A percentile compares a stretch with the other conserved stretches of the same genome.
These are phyloP conservation scores for Clavulina sp. DNA, from an alignment of 768 basidiomycete species.

Conservation along the genomic window DNA sequence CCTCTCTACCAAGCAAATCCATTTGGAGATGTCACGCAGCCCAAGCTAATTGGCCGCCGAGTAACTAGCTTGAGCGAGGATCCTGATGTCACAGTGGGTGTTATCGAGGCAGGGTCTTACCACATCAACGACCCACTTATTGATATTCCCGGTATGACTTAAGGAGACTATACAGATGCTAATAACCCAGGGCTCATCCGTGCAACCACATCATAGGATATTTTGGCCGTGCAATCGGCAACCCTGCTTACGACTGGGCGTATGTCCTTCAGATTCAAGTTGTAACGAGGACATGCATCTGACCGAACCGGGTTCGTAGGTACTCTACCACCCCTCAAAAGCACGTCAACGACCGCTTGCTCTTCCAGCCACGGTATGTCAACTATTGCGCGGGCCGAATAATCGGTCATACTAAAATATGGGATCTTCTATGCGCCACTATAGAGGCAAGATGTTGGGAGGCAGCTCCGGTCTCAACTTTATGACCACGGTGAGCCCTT, in stretches of 20 bases:
- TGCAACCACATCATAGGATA: not conserved
- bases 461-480: constrained; percentile 8
- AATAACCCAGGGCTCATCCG: too few relatives aligned
- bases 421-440: too few relatives aligned
- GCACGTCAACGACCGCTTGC: not conserved
- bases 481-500: constrained; percentile 10
- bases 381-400: not conserved
- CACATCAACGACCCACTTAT: not conserved
- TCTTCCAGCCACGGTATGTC: not conserved
- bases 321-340: not conserved
- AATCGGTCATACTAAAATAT: not conserved
- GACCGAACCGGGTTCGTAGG: not conserved
- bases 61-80: not conserved
- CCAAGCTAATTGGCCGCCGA: too few relatives aligned
- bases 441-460: constrained; percentile 8
- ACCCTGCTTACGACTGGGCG: not conserved
- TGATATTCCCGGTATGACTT: not conserved
- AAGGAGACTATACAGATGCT: too few relatives aligned
- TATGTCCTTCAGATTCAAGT: not conserved
- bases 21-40: too few relatives aligned
- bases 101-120: not conserved
- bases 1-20: too few relatives aligned
- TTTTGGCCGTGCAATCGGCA: not conserved
- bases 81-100: not conserved
- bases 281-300: not conserved